These are phyloP conservation scores for Hericium alpestre DNA, from an alignment of 768 basidiomycete species.

Conservation along the genomic window DNA sequence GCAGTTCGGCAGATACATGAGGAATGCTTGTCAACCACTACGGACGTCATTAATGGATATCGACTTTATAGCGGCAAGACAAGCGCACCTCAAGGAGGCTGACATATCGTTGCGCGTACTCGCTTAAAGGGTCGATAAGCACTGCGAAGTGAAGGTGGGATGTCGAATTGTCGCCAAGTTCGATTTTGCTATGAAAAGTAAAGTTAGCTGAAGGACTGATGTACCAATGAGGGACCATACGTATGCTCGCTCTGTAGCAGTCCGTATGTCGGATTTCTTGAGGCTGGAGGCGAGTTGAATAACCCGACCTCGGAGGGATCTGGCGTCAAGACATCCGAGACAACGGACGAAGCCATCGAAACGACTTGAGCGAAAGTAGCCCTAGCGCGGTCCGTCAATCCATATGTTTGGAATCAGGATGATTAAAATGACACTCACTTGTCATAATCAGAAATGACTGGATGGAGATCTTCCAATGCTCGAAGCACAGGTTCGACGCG, in stretches of 20 bases:
- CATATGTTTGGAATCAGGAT: background rate
- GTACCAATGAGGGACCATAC: slow-evolving; percentile 31
- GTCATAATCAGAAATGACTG: slow-evolving; percentile 26
- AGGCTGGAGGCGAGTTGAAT: slow-evolving; percentile 52
- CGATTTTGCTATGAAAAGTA: slow-evolving; percentile 42
- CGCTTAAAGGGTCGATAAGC: slow-evolving; percentile 78
- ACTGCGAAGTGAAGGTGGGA: slow-evolving; percentile 64
- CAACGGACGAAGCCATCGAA: slow-evolving; percentile 57
- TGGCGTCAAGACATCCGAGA: slow-evolving; percentile 59
- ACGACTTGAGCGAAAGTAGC: slow-evolving; percentile 47
- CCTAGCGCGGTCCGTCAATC: slow-evolving; percentile 24
- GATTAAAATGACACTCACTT: slow-evolving; percentile 19
- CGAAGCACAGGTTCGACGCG: slow-evolving; percentile 58
- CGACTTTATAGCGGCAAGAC: background rate
- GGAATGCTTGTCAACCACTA: slow-evolving; percentile 61
- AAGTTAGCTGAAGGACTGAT: slow-evolving; percentile 3
- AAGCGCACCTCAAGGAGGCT: slow-evolving; percentile 57
- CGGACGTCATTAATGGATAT: slow-evolving; percentile 1
- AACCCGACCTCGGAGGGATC: slow-evolving; percentile 66
- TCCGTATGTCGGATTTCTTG: slow-evolving; percentile 52
- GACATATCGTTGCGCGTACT: slow-evolving; percentile 79
- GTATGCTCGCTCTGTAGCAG: slow-evolving; percentile 51
- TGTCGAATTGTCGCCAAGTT: slow-evolving; percentile 53
- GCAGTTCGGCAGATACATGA: slow-evolving; percentile 60
- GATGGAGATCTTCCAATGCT: slow-evolving; percentile 43